A percentile compares a stretch with the other conserved stretches of the same genome.
Evolutionary conservation across 768 basidiomycete genomes (phyloP).

Genomic region (Megacollybia marginata): DNA sequence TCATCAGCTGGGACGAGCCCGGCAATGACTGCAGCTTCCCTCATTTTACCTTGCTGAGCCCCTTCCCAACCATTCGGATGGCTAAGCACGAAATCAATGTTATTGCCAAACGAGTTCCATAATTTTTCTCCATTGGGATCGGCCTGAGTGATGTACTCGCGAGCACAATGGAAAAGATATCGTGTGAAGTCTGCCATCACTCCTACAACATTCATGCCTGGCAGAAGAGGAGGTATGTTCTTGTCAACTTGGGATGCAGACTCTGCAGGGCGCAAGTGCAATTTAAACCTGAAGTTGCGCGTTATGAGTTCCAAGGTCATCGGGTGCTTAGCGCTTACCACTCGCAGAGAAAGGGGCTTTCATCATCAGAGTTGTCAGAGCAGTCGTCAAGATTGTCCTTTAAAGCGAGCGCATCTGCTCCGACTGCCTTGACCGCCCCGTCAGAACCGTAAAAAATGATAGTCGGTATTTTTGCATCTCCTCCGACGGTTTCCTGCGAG

Average conservation of each 20-base stretch:
- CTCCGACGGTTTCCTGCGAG: slow-evolving; percentile 35
- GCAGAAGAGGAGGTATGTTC: slow-evolving; percentile 32
- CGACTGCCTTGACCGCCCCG: slow-evolving; percentile 32
- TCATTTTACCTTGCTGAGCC: slow-evolving; percentile 48
- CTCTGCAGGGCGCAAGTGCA: slow-evolving; percentile 25
- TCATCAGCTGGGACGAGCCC: slow-evolving; percentile 38
- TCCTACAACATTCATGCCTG: slow-evolving; percentile 29
- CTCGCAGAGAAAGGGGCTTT: slow-evolving; percentile 38
- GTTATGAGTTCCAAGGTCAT: slow-evolving; percentile 4
- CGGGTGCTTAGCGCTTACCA: slow-evolving; percentile 28
- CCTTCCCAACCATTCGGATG: slow-evolving; percentile 68
- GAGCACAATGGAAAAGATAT: slow-evolving; percentile 39
- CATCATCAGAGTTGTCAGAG: slow-evolving; percentile 34
- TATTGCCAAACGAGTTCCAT: slow-evolving; percentile 36
- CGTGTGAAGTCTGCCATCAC: slow-evolving; percentile 43
- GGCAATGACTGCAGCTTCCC: slow-evolving; percentile 42
- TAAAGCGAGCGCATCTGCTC: slow-evolving; percentile 32
- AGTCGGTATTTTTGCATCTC: slow-evolving; percentile 42
- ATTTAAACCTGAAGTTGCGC: slow-evolving; percentile 25
- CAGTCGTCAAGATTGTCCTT: slow-evolving; percentile 27
- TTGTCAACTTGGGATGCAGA: slow-evolving; percentile 7
- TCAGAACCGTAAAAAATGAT: slow-evolving; percentile 37
- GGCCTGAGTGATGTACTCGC: slow-evolving; percentile 39
- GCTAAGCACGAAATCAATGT: slow-evolving; percentile 44
- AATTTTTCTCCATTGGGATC: slow-evolving; percentile 32